Percentiles rank a stretch among this genome's conserved stretches.
Conservation (phyloP, 208 protist genomes). For the Angomonas ambiguus region DNA sequence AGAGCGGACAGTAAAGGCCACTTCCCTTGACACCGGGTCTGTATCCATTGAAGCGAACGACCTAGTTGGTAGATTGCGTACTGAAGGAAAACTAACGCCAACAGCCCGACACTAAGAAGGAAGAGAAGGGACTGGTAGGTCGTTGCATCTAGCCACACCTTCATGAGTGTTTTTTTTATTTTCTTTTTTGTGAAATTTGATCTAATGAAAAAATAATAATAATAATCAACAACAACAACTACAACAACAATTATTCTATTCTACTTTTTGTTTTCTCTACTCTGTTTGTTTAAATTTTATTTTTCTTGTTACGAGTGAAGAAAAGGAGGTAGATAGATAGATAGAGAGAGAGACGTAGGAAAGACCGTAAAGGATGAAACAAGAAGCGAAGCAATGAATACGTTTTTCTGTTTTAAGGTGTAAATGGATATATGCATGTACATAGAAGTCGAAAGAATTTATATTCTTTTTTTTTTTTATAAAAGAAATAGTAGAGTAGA, state of each 20-base stretch:
- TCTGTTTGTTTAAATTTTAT: neutral
- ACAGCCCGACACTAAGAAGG: no score
- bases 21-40: no score
- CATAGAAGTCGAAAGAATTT: neutral
- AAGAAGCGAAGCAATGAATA: neutral
- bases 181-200: neutral
- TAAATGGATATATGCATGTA: neutral
- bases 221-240: neutral
- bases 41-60: no score
- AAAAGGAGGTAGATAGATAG: neutral
- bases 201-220: neutral
- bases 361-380: neutral
- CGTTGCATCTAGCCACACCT: neutral
- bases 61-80: no score
- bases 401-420: slow-evolving; percentile 5
- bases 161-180: no score
- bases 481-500: neutral
- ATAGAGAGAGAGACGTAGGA: slow-evolving; percentile 1
- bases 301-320: neutral
- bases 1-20: no score
- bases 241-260: neutral
- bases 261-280: neutral
- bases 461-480: neutral
- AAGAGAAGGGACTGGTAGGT: neutral
- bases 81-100: no score